Conservation (phyloP, 2,329 filamentous ascomycete species). For the Aureobasidium sp. region DNA sequence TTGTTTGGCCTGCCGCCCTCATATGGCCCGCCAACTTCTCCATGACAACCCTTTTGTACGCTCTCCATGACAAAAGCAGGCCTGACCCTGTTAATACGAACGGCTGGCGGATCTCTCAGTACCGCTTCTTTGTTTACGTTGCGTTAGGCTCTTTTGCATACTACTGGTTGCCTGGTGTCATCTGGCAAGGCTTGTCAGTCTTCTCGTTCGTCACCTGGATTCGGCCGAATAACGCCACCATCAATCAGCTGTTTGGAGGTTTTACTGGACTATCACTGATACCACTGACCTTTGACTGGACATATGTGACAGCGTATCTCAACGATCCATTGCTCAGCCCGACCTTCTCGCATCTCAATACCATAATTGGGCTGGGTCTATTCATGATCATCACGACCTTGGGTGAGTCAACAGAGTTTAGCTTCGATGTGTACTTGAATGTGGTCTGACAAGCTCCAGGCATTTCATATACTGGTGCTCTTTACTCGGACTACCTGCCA, state of each 20-base stretch:
- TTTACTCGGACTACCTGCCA: constrained; percentile 78
- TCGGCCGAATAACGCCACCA: constrained; percentile 70
- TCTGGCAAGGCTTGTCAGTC: constrained; percentile 78
- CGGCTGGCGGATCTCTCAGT: constrained; percentile 74
- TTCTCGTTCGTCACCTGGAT: constrained; percentile 88
- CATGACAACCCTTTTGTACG: constrained; percentile 77
- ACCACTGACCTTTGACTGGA: background rate
- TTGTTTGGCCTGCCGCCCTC: constrained; percentile 80
- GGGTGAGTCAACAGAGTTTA: background rate
- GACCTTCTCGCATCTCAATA: constrained; percentile 4
- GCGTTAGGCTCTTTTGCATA: constrained; percentile 57
- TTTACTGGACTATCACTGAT: constrained; percentile 71
- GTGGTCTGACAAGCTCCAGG: background rate
- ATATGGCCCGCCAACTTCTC: constrained; percentile 86
- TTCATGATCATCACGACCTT: constrained; percentile 7
- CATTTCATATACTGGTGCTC: constrained; percentile 67
- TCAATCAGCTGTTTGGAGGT: constrained; percentile 80
- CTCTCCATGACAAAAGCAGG: background rate
- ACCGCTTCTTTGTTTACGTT: constrained; percentile 75
- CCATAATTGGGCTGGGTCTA: background rate
- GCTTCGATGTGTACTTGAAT: background rate
- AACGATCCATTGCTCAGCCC: background rate
- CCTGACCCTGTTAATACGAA: constrained; percentile 27
- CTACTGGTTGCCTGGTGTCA: constrained; percentile 75
- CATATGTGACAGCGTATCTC: background rate